Evolutionary conservation across 1,284 basidiomycete genomes (phyloP).

Genomic region (Cystobasidiaceae sp.): DNA sequence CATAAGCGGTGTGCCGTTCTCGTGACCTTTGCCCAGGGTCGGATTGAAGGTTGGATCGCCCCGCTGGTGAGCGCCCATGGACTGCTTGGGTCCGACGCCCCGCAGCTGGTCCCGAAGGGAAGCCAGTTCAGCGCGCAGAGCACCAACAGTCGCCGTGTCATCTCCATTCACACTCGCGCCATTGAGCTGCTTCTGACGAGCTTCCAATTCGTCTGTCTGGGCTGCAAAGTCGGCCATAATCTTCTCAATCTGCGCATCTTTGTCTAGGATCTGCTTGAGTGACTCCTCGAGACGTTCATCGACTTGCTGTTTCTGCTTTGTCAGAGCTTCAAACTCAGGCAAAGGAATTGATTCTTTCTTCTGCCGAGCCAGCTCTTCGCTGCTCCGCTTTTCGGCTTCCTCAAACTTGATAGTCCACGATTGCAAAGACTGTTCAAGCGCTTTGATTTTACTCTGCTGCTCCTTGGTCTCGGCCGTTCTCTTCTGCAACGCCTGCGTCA

Average conservation of each 20-base stretch:
- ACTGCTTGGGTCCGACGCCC: slow-evolving; percentile 54
- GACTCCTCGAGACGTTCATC: slow-evolving; percentile 77
- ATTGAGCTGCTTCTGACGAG: slow-evolving; percentile 62
- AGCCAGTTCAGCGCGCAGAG: slow-evolving; percentile 86
- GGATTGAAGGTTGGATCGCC: slow-evolving; percentile 50
- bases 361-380: slow-evolving; percentile 66
- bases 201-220: slow-evolving; percentile 71
- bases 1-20: slow-evolving; percentile 45
- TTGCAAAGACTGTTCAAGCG: slow-evolving; percentile 77
- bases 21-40: slow-evolving; percentile 51
- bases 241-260: slow-evolving; percentile 75
- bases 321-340: slow-evolving; percentile 68
- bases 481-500: slow-evolving; percentile 91
- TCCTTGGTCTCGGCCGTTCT: slow-evolving; percentile 89
- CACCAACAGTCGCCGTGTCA: slow-evolving; percentile 61
- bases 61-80: slow-evolving; percentile 48
- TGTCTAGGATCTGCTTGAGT: slow-evolving; percentile 67
- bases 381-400: slow-evolving; percentile 74
- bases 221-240: slow-evolving; percentile 69
- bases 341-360: slow-evolving; percentile 68
- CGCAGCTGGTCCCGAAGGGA: slow-evolving; percentile 90
- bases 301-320: slow-evolving; percentile 70
- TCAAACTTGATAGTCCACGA: slow-evolving; percentile 83
- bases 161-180: slow-evolving; percentile 30
- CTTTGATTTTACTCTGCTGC: slow-evolving; percentile 65